Evolutionary conservation across 2,329 filamentous ascomycete species (phyloP).

Genomic region (Fusarium longipes): DNA sequence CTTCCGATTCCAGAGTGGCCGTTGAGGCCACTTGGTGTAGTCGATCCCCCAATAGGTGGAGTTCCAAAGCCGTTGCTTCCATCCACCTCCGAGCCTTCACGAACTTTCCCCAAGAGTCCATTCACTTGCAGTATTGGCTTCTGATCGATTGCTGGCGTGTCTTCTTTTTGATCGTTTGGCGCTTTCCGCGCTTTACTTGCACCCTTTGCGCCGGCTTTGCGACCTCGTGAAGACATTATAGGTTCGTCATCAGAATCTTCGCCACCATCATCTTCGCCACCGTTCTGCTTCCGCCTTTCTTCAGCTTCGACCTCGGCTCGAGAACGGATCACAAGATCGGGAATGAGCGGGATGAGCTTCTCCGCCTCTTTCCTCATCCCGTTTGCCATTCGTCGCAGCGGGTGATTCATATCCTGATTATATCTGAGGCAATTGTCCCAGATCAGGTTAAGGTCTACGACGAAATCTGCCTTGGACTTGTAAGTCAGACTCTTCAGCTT

Average conservation of each 20-base stretch:
- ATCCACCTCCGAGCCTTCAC: constrained; percentile 84
- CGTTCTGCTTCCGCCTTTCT: constrained; percentile 85
- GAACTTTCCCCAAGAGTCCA: constrained; percentile 68
- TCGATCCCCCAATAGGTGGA: constrained; percentile 77
- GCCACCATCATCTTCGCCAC: constrained; percentile 81
- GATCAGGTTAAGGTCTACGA: constrained; percentile 91
- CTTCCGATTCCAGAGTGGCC: constrained; percentile 75
- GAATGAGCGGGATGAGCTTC: constrained; percentile 94
- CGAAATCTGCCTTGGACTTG: constrained; percentile 94
- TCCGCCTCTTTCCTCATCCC: constrained; percentile 98
- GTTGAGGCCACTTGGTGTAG: constrained; percentile 79
- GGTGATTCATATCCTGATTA: constrained; percentile 89
- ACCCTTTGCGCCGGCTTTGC: constrained; percentile 82
- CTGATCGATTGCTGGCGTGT: constrained; percentile 79
- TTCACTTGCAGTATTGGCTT: constrained; percentile 79
- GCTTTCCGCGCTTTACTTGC: constrained; percentile 82
- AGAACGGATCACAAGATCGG: constrained; percentile 89
- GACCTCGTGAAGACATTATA: constrained; percentile 96
- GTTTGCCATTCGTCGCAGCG: constrained; percentile 89
- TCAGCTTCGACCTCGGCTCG: constrained; percentile 94
- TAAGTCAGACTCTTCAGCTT: constrained; percentile 86
- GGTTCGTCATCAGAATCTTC: constrained; percentile 98
- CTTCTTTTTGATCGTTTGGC: constrained; percentile 78
- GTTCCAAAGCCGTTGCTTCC: constrained; percentile 89
- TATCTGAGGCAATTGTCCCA: constrained; percentile 98